These are phyloP conservation scores for Musa acuminata DNA, from an alignment of 176 grass and related monocot species.

Conservation along the genomic window DNA sequence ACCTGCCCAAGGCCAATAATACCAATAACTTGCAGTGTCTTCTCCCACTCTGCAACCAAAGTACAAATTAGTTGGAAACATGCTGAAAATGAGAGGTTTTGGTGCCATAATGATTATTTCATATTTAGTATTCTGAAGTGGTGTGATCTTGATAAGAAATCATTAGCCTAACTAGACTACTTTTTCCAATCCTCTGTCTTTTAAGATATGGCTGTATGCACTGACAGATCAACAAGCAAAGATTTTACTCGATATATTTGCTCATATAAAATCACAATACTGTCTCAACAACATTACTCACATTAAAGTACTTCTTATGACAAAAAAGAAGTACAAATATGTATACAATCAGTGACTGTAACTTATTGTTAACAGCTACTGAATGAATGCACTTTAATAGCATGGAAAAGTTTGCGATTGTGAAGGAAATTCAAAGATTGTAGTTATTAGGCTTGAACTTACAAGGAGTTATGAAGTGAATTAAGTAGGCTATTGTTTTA, in stretches of 20 bases:
- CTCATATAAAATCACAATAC: not conserved
- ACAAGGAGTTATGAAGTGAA: not conserved
- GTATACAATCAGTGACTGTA: too few species aligned
- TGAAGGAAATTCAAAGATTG: not conserved
- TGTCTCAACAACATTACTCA: not conserved
- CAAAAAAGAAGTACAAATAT: too few species aligned
- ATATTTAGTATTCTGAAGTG: not conserved
- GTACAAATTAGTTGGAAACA: constrained; percentile 2
- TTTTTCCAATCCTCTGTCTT: not conserved
- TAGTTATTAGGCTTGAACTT: not conserved
- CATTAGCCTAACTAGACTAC: not conserved
- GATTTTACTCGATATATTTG: not conserved
- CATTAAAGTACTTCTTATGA: too few species aligned
- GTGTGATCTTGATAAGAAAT: not conserved
- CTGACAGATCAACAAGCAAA: not conserved
- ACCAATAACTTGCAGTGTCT: constrained; percentile 64
- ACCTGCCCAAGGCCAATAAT: constrained; percentile 75
- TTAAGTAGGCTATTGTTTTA: too few species aligned
- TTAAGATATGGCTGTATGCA: not conserved
- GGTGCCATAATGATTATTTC: not conserved
- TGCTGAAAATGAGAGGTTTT: not conserved
- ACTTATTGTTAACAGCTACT: not conserved
- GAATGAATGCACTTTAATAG: not conserved
- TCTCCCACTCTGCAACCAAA: constrained; percentile 70
- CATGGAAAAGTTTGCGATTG: not conserved